Conservation (phyloP, 2,329 filamentous ascomycete genomes). For the Microdochium paspali region DNA sequence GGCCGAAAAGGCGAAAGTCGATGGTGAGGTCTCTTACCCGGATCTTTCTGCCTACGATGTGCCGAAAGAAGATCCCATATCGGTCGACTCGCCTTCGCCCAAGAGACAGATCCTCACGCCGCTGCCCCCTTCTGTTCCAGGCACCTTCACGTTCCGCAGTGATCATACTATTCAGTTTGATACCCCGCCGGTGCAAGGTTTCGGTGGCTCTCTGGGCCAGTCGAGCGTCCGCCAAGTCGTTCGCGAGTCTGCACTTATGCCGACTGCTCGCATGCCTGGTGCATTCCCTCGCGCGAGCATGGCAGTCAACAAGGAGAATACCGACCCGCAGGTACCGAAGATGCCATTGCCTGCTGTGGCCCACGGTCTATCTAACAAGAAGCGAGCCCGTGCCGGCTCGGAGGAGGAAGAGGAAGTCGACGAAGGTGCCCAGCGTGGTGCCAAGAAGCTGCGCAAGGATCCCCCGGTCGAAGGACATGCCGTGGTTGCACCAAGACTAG, state of each 20-base stretch:
- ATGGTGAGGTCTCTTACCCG: constrained; percentile 37
- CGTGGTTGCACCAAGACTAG: constrained; percentile 38
- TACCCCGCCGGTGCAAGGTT: constrained; percentile 35
- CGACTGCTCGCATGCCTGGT: constrained; percentile 40
- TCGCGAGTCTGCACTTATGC: constrained; percentile 34
- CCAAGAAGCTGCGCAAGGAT: constrained; percentile 48
- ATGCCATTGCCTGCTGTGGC: constrained; percentile 24
- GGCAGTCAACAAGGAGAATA: constrained; percentile 32
- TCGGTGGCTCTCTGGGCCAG: constrained; percentile 49
- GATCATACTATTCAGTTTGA: constrained; percentile 55
- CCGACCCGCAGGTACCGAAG: constrained; percentile 12
- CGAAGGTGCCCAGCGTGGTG: constrained; percentile 35
- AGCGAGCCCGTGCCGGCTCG: constrained; percentile 47
- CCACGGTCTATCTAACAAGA: constrained; percentile 58
- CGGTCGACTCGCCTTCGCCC: background rate
- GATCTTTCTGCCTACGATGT: constrained; percentile 33
- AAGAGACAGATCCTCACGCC: constrained; percentile 10
- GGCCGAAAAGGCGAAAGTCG: constrained; percentile 10
- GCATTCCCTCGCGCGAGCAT: constrained; percentile 33
- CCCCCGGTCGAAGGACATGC: constrained; percentile 42
- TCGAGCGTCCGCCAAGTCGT: constrained; percentile 48
- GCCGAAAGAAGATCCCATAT: constrained; percentile 1
- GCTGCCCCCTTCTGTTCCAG: constrained; percentile 33
- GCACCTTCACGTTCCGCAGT: constrained; percentile 56
- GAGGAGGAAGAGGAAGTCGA: constrained; percentile 44